Conservation (phyloP, 306 rosid species). For the Dalbergia cochinchinensis region DNA sequence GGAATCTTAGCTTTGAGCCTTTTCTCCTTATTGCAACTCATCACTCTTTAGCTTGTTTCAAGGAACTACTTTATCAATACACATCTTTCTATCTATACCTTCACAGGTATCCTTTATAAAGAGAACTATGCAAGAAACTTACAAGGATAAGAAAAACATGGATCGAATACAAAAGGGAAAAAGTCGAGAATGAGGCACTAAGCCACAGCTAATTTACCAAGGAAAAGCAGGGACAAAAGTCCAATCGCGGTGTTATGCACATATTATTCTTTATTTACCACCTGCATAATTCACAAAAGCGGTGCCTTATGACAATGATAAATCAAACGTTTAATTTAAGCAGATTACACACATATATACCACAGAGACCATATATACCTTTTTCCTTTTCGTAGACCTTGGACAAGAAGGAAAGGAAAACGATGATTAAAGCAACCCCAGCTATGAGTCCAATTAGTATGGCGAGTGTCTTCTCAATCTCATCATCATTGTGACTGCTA, state of each 20-base stretch:
- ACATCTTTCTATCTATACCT: slow-evolving; percentile 61
- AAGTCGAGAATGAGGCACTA: slow-evolving; percentile 26
- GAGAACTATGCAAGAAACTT: slow-evolving; percentile 53
- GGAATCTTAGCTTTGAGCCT: slow-evolving; percentile 58
- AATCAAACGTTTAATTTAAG: neutral
- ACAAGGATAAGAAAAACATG: slow-evolving; percentile 44
- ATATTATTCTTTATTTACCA: slow-evolving; percentile 56
- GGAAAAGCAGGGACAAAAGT: slow-evolving; percentile 39
- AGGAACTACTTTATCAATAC: slow-evolving; percentile 58
- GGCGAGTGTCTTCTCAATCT: slow-evolving; percentile 79
- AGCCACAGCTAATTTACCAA: slow-evolving; percentile 49
- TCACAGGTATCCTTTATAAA: slow-evolving; percentile 53
- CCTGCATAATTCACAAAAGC: slow-evolving; percentile 57
- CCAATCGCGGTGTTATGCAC: slow-evolving; percentile 48
- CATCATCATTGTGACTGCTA: slow-evolving; percentile 51
- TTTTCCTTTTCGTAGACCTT: slow-evolving; percentile 49
- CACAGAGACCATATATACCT: slow-evolving; percentile 40
- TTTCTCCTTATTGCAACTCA: slow-evolving; percentile 56
- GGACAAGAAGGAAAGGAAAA: slow-evolving; percentile 70
- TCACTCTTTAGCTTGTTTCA: slow-evolving; percentile 60
- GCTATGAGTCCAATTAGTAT: slow-evolving; percentile 81
- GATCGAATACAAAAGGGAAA: slow-evolving; percentile 30
- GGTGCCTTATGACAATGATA: neutral
- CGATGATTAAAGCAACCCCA: slow-evolving; percentile 69
- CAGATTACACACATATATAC: neutral